Conservation (phyloP, 306 rosid species). For the Prunus davidiana region DNA sequence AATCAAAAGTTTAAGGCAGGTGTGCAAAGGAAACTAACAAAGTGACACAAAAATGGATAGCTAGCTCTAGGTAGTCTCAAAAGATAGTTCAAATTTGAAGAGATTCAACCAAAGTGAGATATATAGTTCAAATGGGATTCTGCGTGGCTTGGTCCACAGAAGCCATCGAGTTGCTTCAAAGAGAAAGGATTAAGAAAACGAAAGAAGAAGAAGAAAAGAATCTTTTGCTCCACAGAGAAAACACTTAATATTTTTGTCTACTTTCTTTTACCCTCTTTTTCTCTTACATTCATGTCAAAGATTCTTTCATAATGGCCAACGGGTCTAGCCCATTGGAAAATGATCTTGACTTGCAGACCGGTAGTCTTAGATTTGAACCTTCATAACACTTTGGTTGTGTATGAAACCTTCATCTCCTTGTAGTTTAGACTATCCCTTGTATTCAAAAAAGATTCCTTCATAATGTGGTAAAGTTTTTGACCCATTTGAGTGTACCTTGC, state of each 20-base stretch:
- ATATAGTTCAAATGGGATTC: background rate
- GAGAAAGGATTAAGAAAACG: background rate
- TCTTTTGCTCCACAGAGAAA: background rate
- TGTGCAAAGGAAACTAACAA: too few relatives aligned
- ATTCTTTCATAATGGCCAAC: background rate
- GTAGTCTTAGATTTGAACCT: too few relatives aligned
- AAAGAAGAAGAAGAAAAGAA: background rate
- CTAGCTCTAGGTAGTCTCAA: too few relatives aligned
- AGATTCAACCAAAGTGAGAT: background rate
- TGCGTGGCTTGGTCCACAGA: constrained; percentile 1
- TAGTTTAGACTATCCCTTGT: too few relatives aligned
- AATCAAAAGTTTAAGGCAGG: background rate
- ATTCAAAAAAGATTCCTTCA: background rate
- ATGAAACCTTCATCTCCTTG: rapidly evolving
- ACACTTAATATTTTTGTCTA: background rate
- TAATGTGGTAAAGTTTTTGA: background rate
- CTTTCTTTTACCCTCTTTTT: background rate
- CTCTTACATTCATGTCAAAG: background rate
- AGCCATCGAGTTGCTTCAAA: background rate
- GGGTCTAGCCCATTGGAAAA: too few relatives aligned
- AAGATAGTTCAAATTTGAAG: too few relatives aligned
- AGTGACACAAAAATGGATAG: too few relatives aligned
- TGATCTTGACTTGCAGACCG: rapidly evolving
- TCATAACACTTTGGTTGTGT: too few relatives aligned
- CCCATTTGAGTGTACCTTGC: background rate